Evolutionary conservation across 106 monocot genomes (phyloP), one percentile per base, ranked within the genome.

Genomic region (Dendrobium chrysotoxum): DNA sequence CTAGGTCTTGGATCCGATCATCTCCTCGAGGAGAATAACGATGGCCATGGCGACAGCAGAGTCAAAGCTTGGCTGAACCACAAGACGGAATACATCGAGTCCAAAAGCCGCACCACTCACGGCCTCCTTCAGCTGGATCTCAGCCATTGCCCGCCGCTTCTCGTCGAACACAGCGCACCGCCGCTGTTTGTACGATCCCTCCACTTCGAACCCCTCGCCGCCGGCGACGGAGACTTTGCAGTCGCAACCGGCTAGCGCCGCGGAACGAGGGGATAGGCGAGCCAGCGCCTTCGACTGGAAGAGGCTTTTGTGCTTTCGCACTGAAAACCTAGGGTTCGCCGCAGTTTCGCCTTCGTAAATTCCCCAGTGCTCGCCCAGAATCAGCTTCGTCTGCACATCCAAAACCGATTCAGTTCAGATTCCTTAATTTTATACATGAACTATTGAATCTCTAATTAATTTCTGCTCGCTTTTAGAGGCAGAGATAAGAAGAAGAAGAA

Each of bases 21-120:
- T 96, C 81, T 96, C 91, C 16, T 93, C 93, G 41, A 96, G 90
- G 5, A 96, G 81, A 20, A 96, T 83, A 5, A 96, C 91, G 45
- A 96, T 84, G 76, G 91, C 96, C 96, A 96, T 96, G 83, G 96
- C 88, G 35, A 82, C 46, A 18, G 83, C 77, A 9, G 85, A 17
- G 13, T 91, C 88, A 8, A 91, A 75, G n/a, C 91, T 93, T 1
- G 93, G 89, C 64, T 87, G 80, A 23, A 96, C 91, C 7, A 96
- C 78, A 40, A 95, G 87, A 15, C 86, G 83, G 83, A 93, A 95
- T 20, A 95, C 95, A 71, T 95, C 95, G 16, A 75, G 72, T 13
- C 93, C 95, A 28, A 91, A 86, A 40, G 83, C 83, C 3, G 89
- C 94, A 0, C 85, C 81, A 38, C 28, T 45, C 18, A 64, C 40